Evolutionary conservation across 1,284 basidiomycete genomes (phyloP), one percentile per base, ranked within the genome.

Genomic region (Ceratobasidium sp.): DNA sequence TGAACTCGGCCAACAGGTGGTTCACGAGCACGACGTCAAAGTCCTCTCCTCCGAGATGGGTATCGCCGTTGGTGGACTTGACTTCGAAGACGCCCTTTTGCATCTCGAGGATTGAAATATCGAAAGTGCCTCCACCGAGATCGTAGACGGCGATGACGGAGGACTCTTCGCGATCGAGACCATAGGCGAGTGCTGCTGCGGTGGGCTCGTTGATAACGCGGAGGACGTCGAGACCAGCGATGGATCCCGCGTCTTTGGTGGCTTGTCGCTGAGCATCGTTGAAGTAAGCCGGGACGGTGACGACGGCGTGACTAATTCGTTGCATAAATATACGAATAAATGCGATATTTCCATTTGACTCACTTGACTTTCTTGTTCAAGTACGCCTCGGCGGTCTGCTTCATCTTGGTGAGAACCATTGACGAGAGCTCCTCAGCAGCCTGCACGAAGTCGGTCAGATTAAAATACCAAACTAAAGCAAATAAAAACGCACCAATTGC

Each of bases 171-270:
- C 90, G 91, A 81, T 98, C 95, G 41, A 97, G 88, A 82, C 96
- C 97, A 82, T 99, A 99, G 0, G 97, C 97, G 66, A 99, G 90
- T 43, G 97, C 97, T 69, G 96, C 97, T 67, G 97, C 97, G 28
- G 97, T 98, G 30, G 97, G 97, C 85, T 99, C 97, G 83, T 98
- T 98, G 85, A 99, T 98, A 76, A 99, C 95, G 81, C 96, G 95
- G 69, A 98, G 91, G 59, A 99, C 97, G 50, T 98, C 95, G 28
- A 99, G 89, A 79, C 97, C 96, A 54, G 97, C 96, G 79, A 98
- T 98, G 80, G 94, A 90, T 82, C 97, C 97, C 70, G 98, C 96
- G 78, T 98, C 92, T 85, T 98, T 98, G 76, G 97, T 99, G 16
- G 98, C 97, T 85, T 98, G 96, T 77, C 97, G 91, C 83, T 99